Evolutionary conservation across 2,329 filamentous ascomycete genomes (phyloP), one percentile per base, ranked within the genome.

Genomic region (Epicoccum nigrum): DNA sequence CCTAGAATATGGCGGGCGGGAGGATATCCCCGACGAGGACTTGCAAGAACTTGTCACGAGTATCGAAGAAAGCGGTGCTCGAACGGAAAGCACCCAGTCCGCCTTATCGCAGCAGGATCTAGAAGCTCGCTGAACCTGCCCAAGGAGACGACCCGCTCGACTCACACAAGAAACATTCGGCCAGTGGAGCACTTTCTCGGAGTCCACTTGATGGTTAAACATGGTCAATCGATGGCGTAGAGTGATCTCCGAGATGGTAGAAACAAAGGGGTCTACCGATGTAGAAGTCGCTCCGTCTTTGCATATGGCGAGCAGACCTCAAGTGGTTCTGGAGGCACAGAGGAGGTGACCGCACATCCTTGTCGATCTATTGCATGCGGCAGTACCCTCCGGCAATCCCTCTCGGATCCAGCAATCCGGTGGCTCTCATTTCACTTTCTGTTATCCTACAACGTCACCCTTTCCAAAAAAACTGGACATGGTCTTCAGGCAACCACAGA

Each of bases 1-100:
- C 38, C 39, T 53, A 12, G 68, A 68, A 48, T 66, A 69, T 33
- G 56, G 54, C 35, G 62, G 64, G 11, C 61, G 59, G 38, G 54
- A 50, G 5, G 46, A 28, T 19, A 44, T 54, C 15, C 35, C 40
- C 30, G 45, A 45, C 7, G 50, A 52, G 30, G 59, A 63, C 30
- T 40, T 60, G 20, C 52, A 58, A 16, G 56, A 64, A 44, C 30
- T 62, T 4, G 40, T 54, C 8, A 43, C 37, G 7, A 51, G 57
- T n/a, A 62, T 62, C 41, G 53, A 58, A 35, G 34, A 59, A 13
- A 63, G 54, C 47, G 59, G 59, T 15, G 21, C 32, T 13, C 30
- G 37, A 16, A 21, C n/a, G 33, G n/a, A 31, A 44, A 13, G 20
- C 33, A 11, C 44, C 23, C 41, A 56, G 45, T 45, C 42, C 7